Percentiles rank a stretch among this genome's conserved stretches.
Conservation (phyloP, 2,329 filamentous ascomycete species). For the Phoma sp. region DNA sequence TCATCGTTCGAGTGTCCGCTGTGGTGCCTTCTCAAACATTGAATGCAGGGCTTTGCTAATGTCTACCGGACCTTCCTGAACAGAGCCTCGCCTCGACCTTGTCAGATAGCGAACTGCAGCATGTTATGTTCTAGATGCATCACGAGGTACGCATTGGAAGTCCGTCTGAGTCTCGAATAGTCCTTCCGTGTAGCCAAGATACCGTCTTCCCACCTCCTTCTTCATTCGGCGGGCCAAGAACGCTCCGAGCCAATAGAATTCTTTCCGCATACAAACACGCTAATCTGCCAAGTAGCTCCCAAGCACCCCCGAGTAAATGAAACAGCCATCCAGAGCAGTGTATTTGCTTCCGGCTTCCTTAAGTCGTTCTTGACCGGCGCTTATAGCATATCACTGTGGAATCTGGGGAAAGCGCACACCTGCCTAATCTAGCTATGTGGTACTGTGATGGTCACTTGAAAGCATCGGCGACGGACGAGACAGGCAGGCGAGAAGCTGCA, state of each 20-base stretch:
- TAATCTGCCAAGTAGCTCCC: constrained; percentile 21
- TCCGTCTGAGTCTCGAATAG: constrained; percentile 17
- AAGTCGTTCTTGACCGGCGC: constrained; percentile 31
- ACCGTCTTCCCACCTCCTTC: constrained; percentile 25
- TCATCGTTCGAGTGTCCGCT: background rate
- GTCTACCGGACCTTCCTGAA: constrained; percentile 29
- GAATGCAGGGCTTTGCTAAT: constrained; percentile 7
- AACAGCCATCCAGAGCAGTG: constrained; percentile 29
- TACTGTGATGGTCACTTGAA: constrained; percentile 13
- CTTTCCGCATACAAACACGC: constrained; percentile 8
- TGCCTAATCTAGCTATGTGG: constrained; percentile 30
- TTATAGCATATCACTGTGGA: constrained; percentile 19
- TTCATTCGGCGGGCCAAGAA: constrained; percentile 14
- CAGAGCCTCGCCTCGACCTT: constrained; percentile 19
- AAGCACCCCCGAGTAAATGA: constrained; percentile 38
- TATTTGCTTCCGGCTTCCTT: constrained; percentile 17
- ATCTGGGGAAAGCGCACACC: constrained; percentile 24
- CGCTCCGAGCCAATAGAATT: constrained; percentile 27
- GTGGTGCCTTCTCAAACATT: background rate
- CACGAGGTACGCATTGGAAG: constrained; percentile 17
- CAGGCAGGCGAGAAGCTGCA: constrained; percentile 27
- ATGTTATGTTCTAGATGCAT: constrained; percentile 19
- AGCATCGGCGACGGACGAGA: constrained; percentile 21
- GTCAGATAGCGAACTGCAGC: constrained; percentile 16
- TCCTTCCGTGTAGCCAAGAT: constrained; percentile 24